Percentiles rank a stretch among this genome's conserved stretches.
phyloP scores from a whole-genome alignment of 805 yeast genomes.

The Nakazawaea pomicola region DNA sequence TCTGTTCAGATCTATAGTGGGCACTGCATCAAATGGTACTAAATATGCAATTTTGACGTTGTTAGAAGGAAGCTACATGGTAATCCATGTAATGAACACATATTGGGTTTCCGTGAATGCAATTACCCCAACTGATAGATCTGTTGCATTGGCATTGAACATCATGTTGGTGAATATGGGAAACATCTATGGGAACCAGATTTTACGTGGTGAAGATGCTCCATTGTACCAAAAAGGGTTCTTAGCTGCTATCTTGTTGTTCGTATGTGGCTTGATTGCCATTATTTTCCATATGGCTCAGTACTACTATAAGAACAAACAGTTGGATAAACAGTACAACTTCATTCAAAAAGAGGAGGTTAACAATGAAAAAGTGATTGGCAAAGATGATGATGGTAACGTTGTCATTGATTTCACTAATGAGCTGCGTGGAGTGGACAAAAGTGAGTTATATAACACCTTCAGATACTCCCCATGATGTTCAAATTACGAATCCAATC shows the following conservation, averaged over 20 bases:
- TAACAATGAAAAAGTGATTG: background rate
- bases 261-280: background rate
- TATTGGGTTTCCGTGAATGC: slow-evolving; percentile 15
- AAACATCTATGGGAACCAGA: slow-evolving; percentile 16
- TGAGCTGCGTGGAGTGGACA: background rate
- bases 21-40: slow-evolving; percentile 1
- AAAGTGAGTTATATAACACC: slow-evolving; percentile 3
- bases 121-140: slow-evolving; percentile 13
- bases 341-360: background rate
- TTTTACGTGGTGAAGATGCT: slow-evolving; percentile 15
- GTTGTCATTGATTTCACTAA: slow-evolving; percentile 7
- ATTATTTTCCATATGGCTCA: slow-evolving; percentile 5
- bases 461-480: slow-evolving; percentile 12
- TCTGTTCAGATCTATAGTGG: slow-evolving; percentile 6
- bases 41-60: slow-evolving; percentile 8
- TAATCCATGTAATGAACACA: slow-evolving; percentile 15
- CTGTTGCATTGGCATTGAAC: slow-evolving; percentile 15
- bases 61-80: slow-evolving; percentile 8
- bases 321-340: slow-evolving; percentile 5
- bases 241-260: slow-evolving; percentile 11
- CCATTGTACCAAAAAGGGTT: slow-evolving; percentile 16
- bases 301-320: slow-evolving; percentile 8
- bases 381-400: slow-evolving; percentile 1
- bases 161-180: slow-evolving; percentile 17
- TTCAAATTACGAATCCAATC: too few species aligned